Percentiles rank a stretch among this genome's conserved stretches.
These are phyloP conservation scores for Lepiota venenata DNA, from an alignment of 768 basidiomycete species.

Conservation along the genomic window DNA sequence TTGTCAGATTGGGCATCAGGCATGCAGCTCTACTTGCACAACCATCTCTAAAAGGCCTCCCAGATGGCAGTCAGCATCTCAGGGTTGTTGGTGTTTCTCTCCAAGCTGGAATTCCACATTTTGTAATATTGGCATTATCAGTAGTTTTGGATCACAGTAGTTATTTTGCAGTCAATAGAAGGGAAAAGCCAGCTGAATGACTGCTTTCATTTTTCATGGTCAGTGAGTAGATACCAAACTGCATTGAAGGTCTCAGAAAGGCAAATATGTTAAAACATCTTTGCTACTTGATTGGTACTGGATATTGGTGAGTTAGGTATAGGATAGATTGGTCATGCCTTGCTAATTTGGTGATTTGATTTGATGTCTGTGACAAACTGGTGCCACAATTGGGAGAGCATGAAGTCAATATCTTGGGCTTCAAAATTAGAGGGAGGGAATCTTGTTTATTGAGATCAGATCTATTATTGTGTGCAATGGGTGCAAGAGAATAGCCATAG, in stretches of 20 bases:
- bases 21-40: neutral
- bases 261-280: neutral
- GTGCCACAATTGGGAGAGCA: neutral
- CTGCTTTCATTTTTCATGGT: too few relatives aligned
- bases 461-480: too few relatives aligned
- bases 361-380: constrained; percentile 1
- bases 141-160: neutral
- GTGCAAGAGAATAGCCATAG: neutral
- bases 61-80: neutral
- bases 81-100: neutral
- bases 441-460: neutral
- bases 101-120: neutral
- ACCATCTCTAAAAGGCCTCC: neutral
- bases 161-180: neutral
- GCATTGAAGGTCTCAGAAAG: neutral
- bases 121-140: neutral
- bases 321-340: neutral
- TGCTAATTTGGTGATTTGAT: neutral
- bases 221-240: neutral
- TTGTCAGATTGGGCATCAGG: neutral
- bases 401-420: neutral
- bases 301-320: neutral
- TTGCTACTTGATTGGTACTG: neutral
- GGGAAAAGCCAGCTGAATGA: neutral
- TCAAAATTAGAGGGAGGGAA: neutral